Evolutionary conservation across 257 asterid genomes (phyloP).

Genomic region (Salvia rosmarinus): DNA sequence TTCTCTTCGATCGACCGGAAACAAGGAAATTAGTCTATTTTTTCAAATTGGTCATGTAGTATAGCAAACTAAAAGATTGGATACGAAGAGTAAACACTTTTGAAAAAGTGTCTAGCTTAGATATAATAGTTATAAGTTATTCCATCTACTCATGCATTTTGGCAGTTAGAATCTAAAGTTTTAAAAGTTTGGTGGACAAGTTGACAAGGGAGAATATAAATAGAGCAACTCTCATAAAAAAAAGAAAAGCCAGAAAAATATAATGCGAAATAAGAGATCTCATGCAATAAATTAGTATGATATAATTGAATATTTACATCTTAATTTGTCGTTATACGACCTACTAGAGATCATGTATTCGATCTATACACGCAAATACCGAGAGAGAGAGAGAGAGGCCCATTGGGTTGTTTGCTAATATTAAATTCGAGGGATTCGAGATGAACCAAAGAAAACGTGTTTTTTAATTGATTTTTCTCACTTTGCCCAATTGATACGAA

Average conservation of each 20-base stretch:
- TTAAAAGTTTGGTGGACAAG: not conserved
- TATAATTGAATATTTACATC: not conserved
- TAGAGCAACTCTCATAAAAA: not conserved
- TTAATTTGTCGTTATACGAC: not conserved
- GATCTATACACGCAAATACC: too few relatives aligned
- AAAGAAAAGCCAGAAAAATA: too few relatives aligned
- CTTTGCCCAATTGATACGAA: not conserved
- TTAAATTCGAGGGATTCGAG: not conserved
- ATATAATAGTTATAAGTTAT: too few relatives aligned
- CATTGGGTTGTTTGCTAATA: not conserved
- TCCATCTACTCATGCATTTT: too few relatives aligned
- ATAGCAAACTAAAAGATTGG: too few relatives aligned
- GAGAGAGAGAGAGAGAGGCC: not conserved
- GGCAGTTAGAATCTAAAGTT: too few relatives aligned
- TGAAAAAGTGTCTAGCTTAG: too few relatives aligned
- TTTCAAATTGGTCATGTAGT: too few relatives aligned
- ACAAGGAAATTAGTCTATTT: too few relatives aligned
- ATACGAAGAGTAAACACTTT: too few relatives aligned
- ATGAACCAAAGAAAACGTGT: constrained; percentile 6
- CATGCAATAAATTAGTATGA: too few relatives aligned
- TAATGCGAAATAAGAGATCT: not conserved
- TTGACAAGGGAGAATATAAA: not conserved
- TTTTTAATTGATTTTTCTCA: not conserved
- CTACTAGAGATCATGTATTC: not conserved
- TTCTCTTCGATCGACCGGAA: too few relatives aligned